A percentile compares a stretch with the other conserved stretches of the same genome.
Evolutionary conservation across 306 rosid genomes (phyloP).

Genomic region (Calophaca sinica): DNA sequence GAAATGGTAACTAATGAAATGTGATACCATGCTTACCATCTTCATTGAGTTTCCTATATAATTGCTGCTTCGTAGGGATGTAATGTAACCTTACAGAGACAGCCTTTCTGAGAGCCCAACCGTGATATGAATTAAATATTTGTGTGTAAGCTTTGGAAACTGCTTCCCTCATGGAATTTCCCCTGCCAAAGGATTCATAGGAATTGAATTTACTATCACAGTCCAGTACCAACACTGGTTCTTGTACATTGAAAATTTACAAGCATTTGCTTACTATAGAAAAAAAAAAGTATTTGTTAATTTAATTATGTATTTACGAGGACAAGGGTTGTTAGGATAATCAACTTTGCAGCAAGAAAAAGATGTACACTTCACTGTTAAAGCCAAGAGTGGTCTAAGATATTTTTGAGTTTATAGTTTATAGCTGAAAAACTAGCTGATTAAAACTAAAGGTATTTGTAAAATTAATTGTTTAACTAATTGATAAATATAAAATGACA

Average conservation of each 20-base stretch:
- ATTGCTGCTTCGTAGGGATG: constrained; percentile 40
- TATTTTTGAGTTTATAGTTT: too few relatives aligned
- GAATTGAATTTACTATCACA: constrained; percentile 28
- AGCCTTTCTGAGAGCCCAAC: constrained; percentile 82
- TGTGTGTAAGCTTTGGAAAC: constrained; percentile 66
- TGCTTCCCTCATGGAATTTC: constrained; percentile 70
- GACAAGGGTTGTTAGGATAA: not conserved
- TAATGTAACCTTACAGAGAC: constrained; percentile 57
- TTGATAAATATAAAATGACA: too few relatives aligned
- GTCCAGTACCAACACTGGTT: not conserved
- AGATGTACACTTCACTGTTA: not conserved
- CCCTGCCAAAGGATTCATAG: constrained; percentile 53
- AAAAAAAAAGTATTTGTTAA: not conserved
- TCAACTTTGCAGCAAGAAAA: not conserved
- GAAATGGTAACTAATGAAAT: not conserved
- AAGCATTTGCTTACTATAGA: constrained; percentile 8
- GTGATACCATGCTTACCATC: constrained; percentile 63
- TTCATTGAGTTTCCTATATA: constrained; percentile 46
- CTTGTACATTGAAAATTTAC: not conserved
- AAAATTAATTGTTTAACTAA: too few relatives aligned
- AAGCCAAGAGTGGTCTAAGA: too few relatives aligned
- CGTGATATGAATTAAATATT: constrained; percentile 75
- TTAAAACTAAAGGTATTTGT: too few relatives aligned
- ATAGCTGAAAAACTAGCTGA: too few relatives aligned
- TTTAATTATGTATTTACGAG: not conserved